phyloP scores from a whole-genome alignment of 2,329 filamentous ascomycete species.

The Clarireedia paspali region DNA sequence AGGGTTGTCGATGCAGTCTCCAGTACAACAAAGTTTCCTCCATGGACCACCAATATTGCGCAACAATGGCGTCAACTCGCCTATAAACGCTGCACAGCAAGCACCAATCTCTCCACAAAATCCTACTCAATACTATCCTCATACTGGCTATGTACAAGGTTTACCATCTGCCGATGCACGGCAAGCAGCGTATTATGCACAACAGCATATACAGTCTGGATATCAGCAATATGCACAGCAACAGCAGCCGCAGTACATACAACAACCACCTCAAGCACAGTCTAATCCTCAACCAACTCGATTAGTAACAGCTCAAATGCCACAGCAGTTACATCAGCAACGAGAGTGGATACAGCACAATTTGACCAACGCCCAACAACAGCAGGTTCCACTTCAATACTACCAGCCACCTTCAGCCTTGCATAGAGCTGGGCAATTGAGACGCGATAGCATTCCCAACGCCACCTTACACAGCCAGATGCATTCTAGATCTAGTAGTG shows the following conservation, averaged over 20 bases:
- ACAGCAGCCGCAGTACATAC: constrained; percentile 10
- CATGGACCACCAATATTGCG: constrained; percentile 6
- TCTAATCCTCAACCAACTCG: constrained; percentile 3
- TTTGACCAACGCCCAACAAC: background rate
- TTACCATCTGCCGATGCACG: background rate
- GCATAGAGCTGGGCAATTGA: constrained; percentile 13
- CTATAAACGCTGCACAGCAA: background rate
- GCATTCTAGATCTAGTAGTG: constrained; percentile 8
- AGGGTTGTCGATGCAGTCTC: constrained; percentile 21
- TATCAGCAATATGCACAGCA: constrained; percentile 11
- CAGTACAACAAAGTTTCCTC: constrained; percentile 16
- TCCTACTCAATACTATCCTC: background rate
- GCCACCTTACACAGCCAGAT: constrained; percentile 7
- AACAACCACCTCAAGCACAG: constrained; percentile 4
- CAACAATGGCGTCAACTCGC: constrained; percentile 6
- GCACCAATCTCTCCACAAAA: background rate
- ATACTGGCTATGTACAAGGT: background rate
- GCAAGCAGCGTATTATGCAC: background rate
- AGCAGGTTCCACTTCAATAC: background rate
- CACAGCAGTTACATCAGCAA: background rate
- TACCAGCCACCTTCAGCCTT: constrained; percentile 12
- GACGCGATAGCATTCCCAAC: constrained; percentile 6
- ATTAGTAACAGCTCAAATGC: constrained; percentile 3
- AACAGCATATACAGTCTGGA: background rate
- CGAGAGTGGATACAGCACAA: background rate